Percentiles rank a stretch among this genome's conserved stretches.
These are phyloP conservation scores for Tricholoma matsutake DNA, from an alignment of 768 basidiomycete genomes.

Conservation along the genomic window DNA sequence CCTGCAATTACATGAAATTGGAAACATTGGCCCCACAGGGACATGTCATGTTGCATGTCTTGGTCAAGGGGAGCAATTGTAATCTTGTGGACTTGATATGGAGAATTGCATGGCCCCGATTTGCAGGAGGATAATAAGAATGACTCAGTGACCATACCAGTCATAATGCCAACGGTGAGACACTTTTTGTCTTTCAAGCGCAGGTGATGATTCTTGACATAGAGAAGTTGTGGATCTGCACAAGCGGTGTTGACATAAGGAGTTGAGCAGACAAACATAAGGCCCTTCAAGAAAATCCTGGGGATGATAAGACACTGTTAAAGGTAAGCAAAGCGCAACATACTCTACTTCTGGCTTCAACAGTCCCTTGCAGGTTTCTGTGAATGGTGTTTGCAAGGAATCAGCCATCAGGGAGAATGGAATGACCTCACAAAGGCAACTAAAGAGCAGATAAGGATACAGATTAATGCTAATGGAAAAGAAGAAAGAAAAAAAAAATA, in stretches of 20 bases:
- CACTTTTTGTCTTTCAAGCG: no score
- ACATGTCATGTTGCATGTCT: slow-evolving; percentile 3
- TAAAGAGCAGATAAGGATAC: not conserved
- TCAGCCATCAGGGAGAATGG: not conserved
- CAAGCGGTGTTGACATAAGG: not conserved
- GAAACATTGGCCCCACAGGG: slow-evolving; percentile 7
- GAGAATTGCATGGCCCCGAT: not conserved
- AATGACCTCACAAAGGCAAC: no score
- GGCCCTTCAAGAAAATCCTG: no score
- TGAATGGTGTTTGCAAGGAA: not conserved
- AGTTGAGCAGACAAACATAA: no score
- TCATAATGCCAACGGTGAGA: no score
- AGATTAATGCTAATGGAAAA: not conserved
- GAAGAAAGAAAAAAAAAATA: not conserved
- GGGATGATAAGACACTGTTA: no score
- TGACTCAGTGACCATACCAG: no score
- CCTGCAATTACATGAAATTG: not conserved
- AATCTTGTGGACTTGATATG: no score
- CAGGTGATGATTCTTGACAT: not conserved
- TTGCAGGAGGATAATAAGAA: not conserved
- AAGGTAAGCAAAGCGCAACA: not conserved
- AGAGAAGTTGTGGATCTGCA: not conserved
- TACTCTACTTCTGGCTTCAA: not conserved
- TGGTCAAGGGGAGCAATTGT: no score
- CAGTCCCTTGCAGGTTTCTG: not conserved